These are phyloP conservation scores for Sergeia podlipaevii DNA, from an alignment of 208 protist genomes.

Conservation along the genomic window DNA sequence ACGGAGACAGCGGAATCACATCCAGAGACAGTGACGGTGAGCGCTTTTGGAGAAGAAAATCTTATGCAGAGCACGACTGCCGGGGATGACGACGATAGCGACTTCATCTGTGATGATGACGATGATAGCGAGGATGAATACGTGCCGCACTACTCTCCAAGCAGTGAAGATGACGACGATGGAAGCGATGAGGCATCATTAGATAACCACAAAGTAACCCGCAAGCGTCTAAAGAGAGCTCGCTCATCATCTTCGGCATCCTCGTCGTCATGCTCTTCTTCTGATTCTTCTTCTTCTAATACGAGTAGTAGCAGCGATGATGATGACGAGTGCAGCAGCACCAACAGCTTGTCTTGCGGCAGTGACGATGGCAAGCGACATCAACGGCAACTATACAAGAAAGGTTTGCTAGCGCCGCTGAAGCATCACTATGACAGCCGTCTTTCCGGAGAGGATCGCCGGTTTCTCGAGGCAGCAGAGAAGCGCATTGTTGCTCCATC, in stretches of 20 bases:
- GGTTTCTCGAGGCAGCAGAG: constrained; percentile 16
- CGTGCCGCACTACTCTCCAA: constrained; percentile 12
- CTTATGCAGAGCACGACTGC: too few species aligned
- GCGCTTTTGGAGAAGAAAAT: constrained; percentile 21
- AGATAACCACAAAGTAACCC: constrained; percentile 11
- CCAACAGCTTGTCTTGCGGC: neutral
- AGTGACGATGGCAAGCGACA: neutral
- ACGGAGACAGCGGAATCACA: constrained; percentile 39
- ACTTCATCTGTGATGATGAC: neutral
- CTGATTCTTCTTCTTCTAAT: neutral
- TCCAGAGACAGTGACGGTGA: constrained; percentile 27
- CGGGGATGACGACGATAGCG: neutral
- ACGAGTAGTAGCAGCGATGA: neutral
- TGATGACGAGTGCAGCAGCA: neutral
- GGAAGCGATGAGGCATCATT: constrained; percentile 7
- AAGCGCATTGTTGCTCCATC: constrained; percentile 7
- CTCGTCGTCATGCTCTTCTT: neutral
- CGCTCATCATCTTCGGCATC: neutral
- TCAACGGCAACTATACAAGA: constrained; percentile 12
- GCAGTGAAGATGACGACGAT: neutral
- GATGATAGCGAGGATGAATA: neutral
- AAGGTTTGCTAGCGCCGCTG: constrained; percentile 20
- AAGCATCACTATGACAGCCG: constrained; percentile 25
- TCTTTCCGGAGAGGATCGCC: constrained; percentile 35
- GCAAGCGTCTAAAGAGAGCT: constrained; percentile 3